Conservation (phyloP, 2,329 filamentous ascomycete species). For the Cytospora chrysosperma region DNA sequence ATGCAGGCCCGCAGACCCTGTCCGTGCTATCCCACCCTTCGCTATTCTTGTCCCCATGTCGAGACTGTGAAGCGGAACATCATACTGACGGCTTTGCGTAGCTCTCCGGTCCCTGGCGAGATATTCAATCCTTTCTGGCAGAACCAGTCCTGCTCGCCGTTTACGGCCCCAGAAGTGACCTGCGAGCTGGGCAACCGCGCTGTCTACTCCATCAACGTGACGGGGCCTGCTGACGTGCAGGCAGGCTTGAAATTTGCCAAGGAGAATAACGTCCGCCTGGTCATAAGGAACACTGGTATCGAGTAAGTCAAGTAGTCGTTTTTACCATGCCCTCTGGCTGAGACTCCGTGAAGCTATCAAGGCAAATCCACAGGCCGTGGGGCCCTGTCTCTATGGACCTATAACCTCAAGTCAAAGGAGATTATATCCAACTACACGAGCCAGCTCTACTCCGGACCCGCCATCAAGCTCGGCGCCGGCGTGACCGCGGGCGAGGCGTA, state of each 20-base stretch:
- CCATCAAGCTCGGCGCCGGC: constrained; percentile 31
- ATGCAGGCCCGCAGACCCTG: no score
- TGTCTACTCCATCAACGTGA: constrained; percentile 34
- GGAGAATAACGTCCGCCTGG: constrained; percentile 40
- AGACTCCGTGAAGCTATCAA: constrained; percentile 34
- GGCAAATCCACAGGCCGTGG: constrained; percentile 40
- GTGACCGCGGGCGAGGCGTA: constrained; percentile 30
- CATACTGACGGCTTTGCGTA: no score
- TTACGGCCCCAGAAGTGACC: constrained; percentile 33
- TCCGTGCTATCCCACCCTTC: no score
- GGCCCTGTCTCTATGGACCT: constrained; percentile 50
- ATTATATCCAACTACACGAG: constrained; percentile 29
- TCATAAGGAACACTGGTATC: constrained; percentile 46
- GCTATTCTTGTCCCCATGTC: no score
- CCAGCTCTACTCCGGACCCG: constrained; percentile 28
- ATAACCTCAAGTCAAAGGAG: constrained; percentile 42
- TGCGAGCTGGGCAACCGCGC: constrained; percentile 40
- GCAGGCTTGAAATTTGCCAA: constrained; percentile 36
- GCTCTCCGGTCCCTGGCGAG: not conserved
- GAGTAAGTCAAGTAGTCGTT: constrained; percentile 36
- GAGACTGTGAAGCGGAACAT: no score
- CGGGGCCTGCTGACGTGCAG: constrained; percentile 29
- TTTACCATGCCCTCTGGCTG: constrained; percentile 28
- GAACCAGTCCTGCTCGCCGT: constrained; percentile 30
- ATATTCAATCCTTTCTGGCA: constrained; percentile 38